Conservation (phyloP, 164 flowering plant genomes). For the Berberis vulgaris region DNA sequence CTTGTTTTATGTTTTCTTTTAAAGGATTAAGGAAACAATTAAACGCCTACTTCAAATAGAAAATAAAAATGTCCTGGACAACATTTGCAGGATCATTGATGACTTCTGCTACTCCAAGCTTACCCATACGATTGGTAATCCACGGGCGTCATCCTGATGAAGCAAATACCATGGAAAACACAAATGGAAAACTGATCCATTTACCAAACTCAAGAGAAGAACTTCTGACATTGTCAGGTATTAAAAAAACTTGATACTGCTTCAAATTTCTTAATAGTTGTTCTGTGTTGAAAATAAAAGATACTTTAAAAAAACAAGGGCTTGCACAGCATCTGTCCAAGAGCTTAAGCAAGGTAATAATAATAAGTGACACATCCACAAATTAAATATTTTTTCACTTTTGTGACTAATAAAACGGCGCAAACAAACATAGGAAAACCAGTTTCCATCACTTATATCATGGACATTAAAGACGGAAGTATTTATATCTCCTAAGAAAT, state of each 20-base stretch:
- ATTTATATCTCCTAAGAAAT: too few relatives aligned
- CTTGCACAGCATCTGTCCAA: too few relatives aligned
- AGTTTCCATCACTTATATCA: too few relatives aligned
- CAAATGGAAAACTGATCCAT: slow-evolving; percentile 50
- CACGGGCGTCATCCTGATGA: slow-evolving; percentile 60
- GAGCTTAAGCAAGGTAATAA: too few relatives aligned
- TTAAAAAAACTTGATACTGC: not conserved
- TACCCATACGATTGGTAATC: slow-evolving; percentile 44
- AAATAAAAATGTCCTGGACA: not conserved
- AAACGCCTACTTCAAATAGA: not conserved
- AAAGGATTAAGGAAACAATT: not conserved
- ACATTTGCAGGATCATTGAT: slow-evolving; percentile 32
- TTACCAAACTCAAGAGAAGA: slow-evolving; percentile 52
- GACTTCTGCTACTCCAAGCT: slow-evolving; percentile 16
- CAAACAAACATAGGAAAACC: too few relatives aligned
- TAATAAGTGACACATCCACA: too few relatives aligned
- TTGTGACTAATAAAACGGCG: too few relatives aligned
- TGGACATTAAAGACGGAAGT: too few relatives aligned
- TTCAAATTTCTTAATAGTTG: not conserved
- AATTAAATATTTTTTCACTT: too few relatives aligned
- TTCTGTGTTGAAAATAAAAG: not conserved
- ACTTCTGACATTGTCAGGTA: slow-evolving; percentile 60
- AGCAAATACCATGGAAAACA: slow-evolving; percentile 20
- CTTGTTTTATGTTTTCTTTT: not conserved
- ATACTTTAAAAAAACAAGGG: too few relatives aligned